Evolutionary conservation across 129 eudicot species (phyloP), one percentile per base, ranked within the genome.

Genomic region (Flaveria brownii): DNA sequence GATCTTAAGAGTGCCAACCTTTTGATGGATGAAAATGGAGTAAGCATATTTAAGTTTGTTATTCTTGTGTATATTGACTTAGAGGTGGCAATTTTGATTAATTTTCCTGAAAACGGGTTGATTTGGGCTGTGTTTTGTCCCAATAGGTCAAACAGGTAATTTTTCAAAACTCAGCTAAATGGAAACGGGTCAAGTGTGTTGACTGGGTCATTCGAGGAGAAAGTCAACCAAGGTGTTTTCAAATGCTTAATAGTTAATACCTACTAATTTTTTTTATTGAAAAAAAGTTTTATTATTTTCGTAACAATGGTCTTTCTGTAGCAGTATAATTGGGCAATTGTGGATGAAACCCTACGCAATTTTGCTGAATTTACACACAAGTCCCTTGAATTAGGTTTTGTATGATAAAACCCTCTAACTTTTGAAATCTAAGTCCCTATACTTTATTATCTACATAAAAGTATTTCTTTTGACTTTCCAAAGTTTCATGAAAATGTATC

Each of bases 1-100:
- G 98, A 93, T 77, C 90, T 93, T 4, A 94, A 94, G 87, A 87
- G 96, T 72, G 97, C 98, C 79, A 94, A 94, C 75, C 90, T 94
- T 74, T 81, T 94, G 70, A 85, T 91, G 91, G 91, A 94, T 86
- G 92, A 89, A 74, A 86, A 87, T 56, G 88, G 90, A 46, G 98
- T 93, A 87, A 85, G 97, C 69, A 59, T 82, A 60, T 23, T 23
- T 45, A 52, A 14, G 47, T 46, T 72, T 42, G 50, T 59, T 69
- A 25, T 18, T 66, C 42, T 42, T 18, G 39, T 57, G 4, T 11
- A 13, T 43, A 55, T 13, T 3, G 59, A 52, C 59, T 7, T 50
- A 50, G 49, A 45, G 25, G 59, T 49, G 61, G 61, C 1, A 70
- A 28, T 50, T 70, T 51, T 5, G n/a, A 71, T 5, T n/a, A 4